These are phyloP conservation scores for Quercus agrifolia DNA, from an alignment of 306 rosid genomes.

Conservation along the genomic window DNA sequence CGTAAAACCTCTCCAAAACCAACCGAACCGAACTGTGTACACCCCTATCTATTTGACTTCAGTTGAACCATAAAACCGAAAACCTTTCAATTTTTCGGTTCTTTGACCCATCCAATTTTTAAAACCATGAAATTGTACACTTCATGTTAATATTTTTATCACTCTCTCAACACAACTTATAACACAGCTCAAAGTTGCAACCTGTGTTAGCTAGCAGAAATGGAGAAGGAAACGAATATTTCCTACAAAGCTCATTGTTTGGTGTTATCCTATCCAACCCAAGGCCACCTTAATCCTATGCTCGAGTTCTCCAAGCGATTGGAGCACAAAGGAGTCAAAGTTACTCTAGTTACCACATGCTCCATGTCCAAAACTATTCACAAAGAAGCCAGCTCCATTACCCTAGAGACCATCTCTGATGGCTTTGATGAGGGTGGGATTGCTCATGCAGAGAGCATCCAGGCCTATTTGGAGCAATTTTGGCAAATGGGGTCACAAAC, in stretches of 20 bases:
- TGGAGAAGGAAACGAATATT: background rate
- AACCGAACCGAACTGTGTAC: too few relatives aligned
- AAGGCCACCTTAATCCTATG: slow-evolving; percentile 59
- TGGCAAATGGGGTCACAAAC: slow-evolving; percentile 40
- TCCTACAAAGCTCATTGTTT: slow-evolving; percentile 16
- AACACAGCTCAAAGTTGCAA: background rate
- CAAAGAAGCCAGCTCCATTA: slow-evolving; percentile 22
- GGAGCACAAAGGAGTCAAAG: slow-evolving; percentile 28
- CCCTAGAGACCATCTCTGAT: slow-evolving; percentile 55
- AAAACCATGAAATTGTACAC: too few relatives aligned
- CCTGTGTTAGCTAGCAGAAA: background rate
- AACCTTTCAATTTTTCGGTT: too few relatives aligned
- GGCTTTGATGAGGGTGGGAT: slow-evolving; percentile 62
- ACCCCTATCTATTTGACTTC: too few relatives aligned
- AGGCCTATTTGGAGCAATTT: slow-evolving; percentile 31
- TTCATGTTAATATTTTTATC: too few relatives aligned
- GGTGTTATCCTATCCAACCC: slow-evolving; percentile 45
- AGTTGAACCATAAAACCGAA: too few relatives aligned
- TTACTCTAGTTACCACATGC: slow-evolving; percentile 45
- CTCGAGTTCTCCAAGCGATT: slow-evolving; percentile 41
- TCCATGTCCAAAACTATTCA: slow-evolving; percentile 44
- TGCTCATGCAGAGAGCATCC: slow-evolving; percentile 18
- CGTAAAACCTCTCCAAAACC: too few relatives aligned
- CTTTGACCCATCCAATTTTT: too few relatives aligned
- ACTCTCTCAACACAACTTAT: too few relatives aligned